These are phyloP conservation scores for Acacia concinna DNA, from an alignment of 331 rosid genomes.

Conservation along the genomic window DNA sequence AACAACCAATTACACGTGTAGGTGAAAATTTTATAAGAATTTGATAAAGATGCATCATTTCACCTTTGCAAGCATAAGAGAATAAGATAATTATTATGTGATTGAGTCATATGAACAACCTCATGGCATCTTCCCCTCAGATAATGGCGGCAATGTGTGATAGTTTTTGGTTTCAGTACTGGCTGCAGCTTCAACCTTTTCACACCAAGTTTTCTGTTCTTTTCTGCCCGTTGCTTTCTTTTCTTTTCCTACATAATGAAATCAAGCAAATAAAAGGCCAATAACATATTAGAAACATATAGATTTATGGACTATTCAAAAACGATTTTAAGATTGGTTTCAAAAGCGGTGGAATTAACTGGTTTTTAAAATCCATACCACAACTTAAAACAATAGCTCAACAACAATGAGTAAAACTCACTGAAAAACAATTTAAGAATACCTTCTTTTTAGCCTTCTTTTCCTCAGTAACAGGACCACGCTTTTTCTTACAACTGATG, in stretches of 20 bases:
- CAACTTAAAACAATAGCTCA: slow-evolving; percentile 10
- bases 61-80: background rate
- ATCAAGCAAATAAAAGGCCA: slow-evolving; percentile 22
- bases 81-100: background rate
- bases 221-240: slow-evolving; percentile 58
- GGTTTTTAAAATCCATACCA: background rate
- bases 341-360: slow-evolving; percentile 8
- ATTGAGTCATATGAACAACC: slow-evolving; percentile 49
- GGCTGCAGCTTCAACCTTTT: slow-evolving; percentile 58
- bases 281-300: slow-evolving; percentile 13
- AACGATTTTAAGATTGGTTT: slow-evolving; percentile 4
- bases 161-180: slow-evolving; percentile 52
- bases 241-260: slow-evolving; percentile 42
- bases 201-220: slow-evolving; percentile 68
- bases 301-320: slow-evolving; percentile 10
- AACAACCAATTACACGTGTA: slow-evolving; percentile 5
- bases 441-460: slow-evolving; percentile 68
- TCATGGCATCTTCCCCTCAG: slow-evolving; percentile 66
- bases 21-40: background rate
- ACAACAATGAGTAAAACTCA: slow-evolving; percentile 18
- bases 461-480: slow-evolving; percentile 56
- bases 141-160: slow-evolving; percentile 70
- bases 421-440: slow-evolving; percentile 13
- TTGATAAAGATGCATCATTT: background rate
- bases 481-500: slow-evolving; percentile 45